A percentile compares a stretch with the other conserved stretches of the same genome.
Conservation (phyloP, 495 filamentous ascomycete genomes). For the Penicillium herquei region DNA sequence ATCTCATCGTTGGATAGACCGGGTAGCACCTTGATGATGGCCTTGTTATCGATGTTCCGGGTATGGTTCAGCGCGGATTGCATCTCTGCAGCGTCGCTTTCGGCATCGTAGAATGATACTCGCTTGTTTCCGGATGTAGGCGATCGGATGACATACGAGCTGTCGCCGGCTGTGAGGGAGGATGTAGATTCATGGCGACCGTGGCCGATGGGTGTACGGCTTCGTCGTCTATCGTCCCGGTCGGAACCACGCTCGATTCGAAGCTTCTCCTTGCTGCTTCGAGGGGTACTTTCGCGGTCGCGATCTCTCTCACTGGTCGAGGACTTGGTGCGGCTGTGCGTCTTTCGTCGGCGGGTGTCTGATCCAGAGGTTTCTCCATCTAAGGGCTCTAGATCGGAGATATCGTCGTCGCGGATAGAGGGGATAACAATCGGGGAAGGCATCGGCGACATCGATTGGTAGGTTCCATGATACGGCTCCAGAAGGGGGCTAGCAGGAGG, state of each 20-base stretch:
- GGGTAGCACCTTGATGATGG: conserved; percentile 81
- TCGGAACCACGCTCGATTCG: conserved; percentile 22
- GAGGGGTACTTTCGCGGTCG: not conserved
- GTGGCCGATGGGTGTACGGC: conserved; percentile 22
- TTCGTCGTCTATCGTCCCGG: conserved; percentile 32
- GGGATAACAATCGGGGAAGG: conserved; percentile 66
- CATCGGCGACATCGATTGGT: conserved; percentile 94
- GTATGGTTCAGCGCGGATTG: conserved; percentile 70
- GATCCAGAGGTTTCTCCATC: conserved; percentile 30
- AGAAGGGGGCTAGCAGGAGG: conserved; percentile 80
- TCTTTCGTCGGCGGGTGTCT: conserved; percentile 34
- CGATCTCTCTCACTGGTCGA: conserved; percentile 23
- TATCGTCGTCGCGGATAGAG: conserved; percentile 42
- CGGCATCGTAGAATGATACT: conserved; percentile 72
- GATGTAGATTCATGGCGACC: conserved; percentile 27
- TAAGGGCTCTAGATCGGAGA: conserved; percentile 50
- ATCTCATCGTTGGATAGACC: conserved; percentile 81
- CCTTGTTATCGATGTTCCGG: conserved; percentile 62
- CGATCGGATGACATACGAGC: conserved; percentile 29
- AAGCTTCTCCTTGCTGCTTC: conserved; percentile 24
- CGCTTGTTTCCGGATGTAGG: conserved; percentile 38
- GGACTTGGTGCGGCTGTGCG: conserved; percentile 27
- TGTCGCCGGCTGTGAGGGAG: conserved; percentile 15
- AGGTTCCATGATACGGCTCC: conserved; percentile 91
- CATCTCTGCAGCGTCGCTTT: conserved; percentile 71